Conservation (phyloP, 352 stramenopile species). For the Halophytophthora batemanensis region DNA sequence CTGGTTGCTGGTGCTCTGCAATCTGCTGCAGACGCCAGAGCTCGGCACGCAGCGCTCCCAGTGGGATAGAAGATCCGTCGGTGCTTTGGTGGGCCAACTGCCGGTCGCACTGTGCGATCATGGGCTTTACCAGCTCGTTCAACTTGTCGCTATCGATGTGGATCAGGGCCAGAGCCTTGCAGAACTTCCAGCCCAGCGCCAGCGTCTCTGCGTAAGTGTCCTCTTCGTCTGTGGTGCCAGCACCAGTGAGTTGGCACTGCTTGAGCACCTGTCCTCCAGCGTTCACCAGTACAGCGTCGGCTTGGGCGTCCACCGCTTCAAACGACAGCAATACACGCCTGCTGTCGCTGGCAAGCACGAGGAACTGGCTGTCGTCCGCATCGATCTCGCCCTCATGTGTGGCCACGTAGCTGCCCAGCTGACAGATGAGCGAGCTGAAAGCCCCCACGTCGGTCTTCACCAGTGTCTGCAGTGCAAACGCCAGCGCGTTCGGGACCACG, state of each 20-base stretch:
- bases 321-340: slow-evolving; percentile 25
- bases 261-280: slow-evolving; percentile 25
- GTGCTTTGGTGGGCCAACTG: slow-evolving; percentile 7
- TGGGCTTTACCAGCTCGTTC: slow-evolving; percentile 35
- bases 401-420: slow-evolving; percentile 51
- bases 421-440: slow-evolving; percentile 53
- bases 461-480: slow-evolving; percentile 51
- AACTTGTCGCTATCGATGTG: slow-evolving; percentile 37
- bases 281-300: slow-evolving; percentile 29
- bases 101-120: slow-evolving; percentile 39
- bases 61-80: background rate
- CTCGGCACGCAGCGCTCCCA: slow-evolving; percentile 45
- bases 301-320: slow-evolving; percentile 13
- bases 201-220: slow-evolving; percentile 19
- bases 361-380: slow-evolving; percentile 35
- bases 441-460: slow-evolving; percentile 27
- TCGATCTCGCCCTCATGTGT: slow-evolving; percentile 43
- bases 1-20: slow-evolving; percentile 31
- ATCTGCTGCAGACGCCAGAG: slow-evolving; percentile 75
- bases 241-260: slow-evolving; percentile 10
- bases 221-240: background rate
- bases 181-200: slow-evolving; percentile 72
- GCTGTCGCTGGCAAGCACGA: slow-evolving; percentile 30
- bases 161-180: slow-evolving; percentile 51
- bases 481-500: slow-evolving; percentile 56